These are phyloP conservation scores for Scedosporium aurantiacum DNA, from an alignment of 2,329 filamentous ascomycete species.

Conservation along the genomic window DNA sequence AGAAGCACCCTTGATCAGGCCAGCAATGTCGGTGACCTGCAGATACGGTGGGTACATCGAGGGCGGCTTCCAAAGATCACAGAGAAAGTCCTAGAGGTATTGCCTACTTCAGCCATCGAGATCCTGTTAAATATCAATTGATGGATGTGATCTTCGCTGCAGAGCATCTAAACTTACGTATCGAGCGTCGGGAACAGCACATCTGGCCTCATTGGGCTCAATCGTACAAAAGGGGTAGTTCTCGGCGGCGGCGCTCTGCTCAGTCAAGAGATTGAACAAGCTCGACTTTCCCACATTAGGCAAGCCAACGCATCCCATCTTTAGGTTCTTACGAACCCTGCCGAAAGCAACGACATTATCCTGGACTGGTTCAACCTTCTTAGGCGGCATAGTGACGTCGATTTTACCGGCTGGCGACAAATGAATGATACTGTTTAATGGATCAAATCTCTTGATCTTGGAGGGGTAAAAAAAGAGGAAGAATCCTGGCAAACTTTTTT, in stretches of 20 bases:
- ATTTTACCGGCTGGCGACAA: too few species aligned
- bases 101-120: slow-evolving; percentile 6
- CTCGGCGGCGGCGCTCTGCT: slow-evolving; percentile 32
- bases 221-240: slow-evolving; percentile 36
- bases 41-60: slow-evolving; percentile 33
- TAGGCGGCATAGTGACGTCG: slow-evolving; percentile 28
- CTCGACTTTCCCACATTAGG: slow-evolving; percentile 35
- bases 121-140: too few species aligned
- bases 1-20: slow-evolving; percentile 32
- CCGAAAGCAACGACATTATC: slow-evolving; percentile 35
- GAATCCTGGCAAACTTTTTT: too few species aligned
- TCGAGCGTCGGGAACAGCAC: slow-evolving; percentile 30
- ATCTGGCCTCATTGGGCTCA: slow-evolving; percentile 34
- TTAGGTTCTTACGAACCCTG: slow-evolving; percentile 31
- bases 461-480: too few species aligned
- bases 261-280: slow-evolving; percentile 33
- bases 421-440: too few species aligned
- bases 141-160: too few species aligned
- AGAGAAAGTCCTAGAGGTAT: slow-evolving; percentile 28
- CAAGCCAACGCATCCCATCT: slow-evolving; percentile 35
- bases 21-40: slow-evolving; percentile 34
- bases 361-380: slow-evolving; percentile 26
- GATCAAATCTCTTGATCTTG: too few species aligned
- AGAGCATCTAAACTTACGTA: slow-evolving; percentile 22
- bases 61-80: slow-evolving; percentile 33